These are phyloP conservation scores for Carpinus fangiana DNA, from an alignment of 306 rosid genomes.

Conservation along the genomic window DNA sequence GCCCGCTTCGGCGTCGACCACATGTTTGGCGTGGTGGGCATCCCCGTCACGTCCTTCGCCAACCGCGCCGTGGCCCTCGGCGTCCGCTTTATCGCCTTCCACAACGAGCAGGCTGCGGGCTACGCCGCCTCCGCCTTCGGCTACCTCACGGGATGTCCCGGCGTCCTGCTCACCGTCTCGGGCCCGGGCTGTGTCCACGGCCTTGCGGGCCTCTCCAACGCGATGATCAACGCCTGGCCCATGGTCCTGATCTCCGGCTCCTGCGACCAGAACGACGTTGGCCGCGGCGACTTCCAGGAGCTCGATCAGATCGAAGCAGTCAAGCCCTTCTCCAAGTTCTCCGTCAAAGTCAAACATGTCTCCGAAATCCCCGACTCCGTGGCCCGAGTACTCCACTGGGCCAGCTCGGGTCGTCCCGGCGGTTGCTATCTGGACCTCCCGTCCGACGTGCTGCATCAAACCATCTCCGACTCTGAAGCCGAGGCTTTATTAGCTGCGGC, in stretches of 20 bases:
- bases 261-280: conserved; percentile 67
- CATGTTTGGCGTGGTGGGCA: conserved; percentile 98
- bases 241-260: conserved; percentile 90
- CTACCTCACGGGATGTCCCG: conserved; percentile 75
- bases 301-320: conserved; percentile 82
- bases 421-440: conserved; percentile 91
- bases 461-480: conserved; percentile 52
- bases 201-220: conserved; percentile 88
- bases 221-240: conserved; percentile 83
- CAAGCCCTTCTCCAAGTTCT: conserved; percentile 70
- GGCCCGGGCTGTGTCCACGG: conserved; percentile 99
- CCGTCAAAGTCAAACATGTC: conserved; percentile 56
- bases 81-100: conserved; percentile 79
- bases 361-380: conserved; percentile 63
- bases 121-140: conserved; percentile 98
- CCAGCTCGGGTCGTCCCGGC: conserved; percentile 72
- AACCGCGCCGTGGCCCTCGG: conserved; percentile 82
- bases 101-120: conserved; percentile 96
- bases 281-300: conserved; percentile 98
- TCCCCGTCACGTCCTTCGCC: conserved; percentile 91
- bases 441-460: conserved; percentile 77
- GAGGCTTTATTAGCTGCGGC: conserved; percentile 53
- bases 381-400: conserved; percentile 48
- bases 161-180: conserved; percentile 87
- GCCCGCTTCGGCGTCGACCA: conserved; percentile 60